These are phyloP conservation scores for Myriosclerotinia duriaeana DNA, from an alignment of 2,329 filamentous ascomycete genomes.

Conservation along the genomic window DNA sequence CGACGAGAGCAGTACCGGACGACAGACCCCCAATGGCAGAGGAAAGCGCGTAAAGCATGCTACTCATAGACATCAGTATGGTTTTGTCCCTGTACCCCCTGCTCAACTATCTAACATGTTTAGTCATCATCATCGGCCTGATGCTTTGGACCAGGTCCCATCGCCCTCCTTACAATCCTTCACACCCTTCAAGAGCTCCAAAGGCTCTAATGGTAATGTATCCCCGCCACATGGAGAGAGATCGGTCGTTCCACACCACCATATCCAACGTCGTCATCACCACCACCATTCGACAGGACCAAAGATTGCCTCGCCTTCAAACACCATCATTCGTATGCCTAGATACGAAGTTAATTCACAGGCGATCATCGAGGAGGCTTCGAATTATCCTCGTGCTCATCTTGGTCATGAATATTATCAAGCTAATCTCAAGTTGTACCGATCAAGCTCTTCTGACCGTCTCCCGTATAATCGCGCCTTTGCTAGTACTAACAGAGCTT, in stretches of 20 bases:
- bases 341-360: conserved; percentile 67
- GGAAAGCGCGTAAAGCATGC: conserved; percentile 68
- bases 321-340: conserved; percentile 56
- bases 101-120: conserved; percentile 28
- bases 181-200: conserved; percentile 52
- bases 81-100: conserved; percentile 45
- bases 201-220: conserved; percentile 46
- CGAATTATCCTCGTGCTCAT: conserved; percentile 70
- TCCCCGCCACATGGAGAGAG: conserved; percentile 46
- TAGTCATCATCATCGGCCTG: conserved; percentile 54
- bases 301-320: conserved; percentile 36
- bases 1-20: conserved; percentile 66
- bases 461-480: conserved; percentile 30
- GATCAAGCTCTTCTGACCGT: conserved; percentile 47
- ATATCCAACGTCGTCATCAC: conserved; percentile 44
- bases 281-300: conserved; percentile 46
- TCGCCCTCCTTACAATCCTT: conserved; percentile 47
- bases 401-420: conserved; percentile 83
- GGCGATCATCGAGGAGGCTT: conserved; percentile 69
- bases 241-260: conserved; percentile 37
- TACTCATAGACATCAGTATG: conserved; percentile 28
- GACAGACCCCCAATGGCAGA: conserved; percentile 57
- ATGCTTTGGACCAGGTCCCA: conserved; percentile 49
- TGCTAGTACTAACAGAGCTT: conserved; percentile 38
- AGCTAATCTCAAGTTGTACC: conserved; percentile 56